These are phyloP conservation scores for Parietichytrium sp. DNA, from an alignment of 108 stramenopile genomes.

Conservation along the genomic window DNA sequence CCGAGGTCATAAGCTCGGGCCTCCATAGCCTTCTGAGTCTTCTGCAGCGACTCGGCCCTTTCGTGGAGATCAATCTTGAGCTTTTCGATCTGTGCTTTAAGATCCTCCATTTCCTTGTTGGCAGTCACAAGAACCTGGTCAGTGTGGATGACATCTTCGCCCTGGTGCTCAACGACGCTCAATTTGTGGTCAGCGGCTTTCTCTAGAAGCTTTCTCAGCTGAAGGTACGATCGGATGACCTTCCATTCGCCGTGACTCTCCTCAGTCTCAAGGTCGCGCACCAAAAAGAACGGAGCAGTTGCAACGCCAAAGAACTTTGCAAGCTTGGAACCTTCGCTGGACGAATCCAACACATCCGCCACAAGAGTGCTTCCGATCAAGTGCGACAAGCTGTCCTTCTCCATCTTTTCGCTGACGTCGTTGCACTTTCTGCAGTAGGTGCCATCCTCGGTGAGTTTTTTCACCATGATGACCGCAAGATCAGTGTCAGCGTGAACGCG, in stretches of 20 bases:
- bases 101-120: background rate
- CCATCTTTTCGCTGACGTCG: slow-evolving; percentile 21
- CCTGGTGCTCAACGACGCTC: background rate
- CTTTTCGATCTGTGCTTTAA: slow-evolving; percentile 15
- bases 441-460: slow-evolving; percentile 37
- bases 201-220: slow-evolving; percentile 23
- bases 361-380: slow-evolving; percentile 23
- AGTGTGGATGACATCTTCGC: background rate
- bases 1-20: no score
- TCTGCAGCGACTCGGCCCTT: no score
- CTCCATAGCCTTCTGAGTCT: no score
- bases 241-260: slow-evolving; percentile 3
- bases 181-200: slow-evolving; percentile 30
- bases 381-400: background rate
- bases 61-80: slow-evolving; percentile 26
- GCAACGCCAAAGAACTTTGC: slow-evolving; percentile 38
- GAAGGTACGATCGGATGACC: slow-evolving; percentile 30
- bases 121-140: background rate
- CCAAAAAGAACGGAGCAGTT: slow-evolving; percentile 30
- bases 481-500: slow-evolving; percentile 12
- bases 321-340: background rate
- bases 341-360: background rate
- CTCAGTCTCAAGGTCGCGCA: slow-evolving; percentile 26
- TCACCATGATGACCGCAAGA: slow-evolving; percentile 35
- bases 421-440: slow-evolving; percentile 39